These are phyloP conservation scores for Candolleomyces eurysporus DNA, from an alignment of 768 basidiomycete species.

Conservation along the genomic window DNA sequence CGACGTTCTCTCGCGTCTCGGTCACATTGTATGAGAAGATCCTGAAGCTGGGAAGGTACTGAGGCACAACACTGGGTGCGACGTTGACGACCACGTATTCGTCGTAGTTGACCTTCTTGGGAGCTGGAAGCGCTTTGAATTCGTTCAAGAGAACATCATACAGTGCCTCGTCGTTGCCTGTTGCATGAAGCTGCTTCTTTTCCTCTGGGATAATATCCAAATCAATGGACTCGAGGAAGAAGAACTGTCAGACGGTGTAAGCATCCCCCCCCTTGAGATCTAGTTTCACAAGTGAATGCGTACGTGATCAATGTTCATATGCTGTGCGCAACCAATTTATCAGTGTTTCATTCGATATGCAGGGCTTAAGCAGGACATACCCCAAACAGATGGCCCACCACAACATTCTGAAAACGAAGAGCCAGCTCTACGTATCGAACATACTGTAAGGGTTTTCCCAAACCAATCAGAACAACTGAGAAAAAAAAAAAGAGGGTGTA, in stretches of 20 bases:
- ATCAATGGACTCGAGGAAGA: conserved; percentile 53
- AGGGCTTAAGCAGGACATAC: conserved; percentile 34
- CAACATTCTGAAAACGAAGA: conserved; percentile 84
- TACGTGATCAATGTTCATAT: conserved; percentile 86
- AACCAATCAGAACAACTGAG: conserved; percentile 14
- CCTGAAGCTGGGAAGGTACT: conserved; percentile 79
- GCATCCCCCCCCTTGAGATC: conserved; percentile 8
- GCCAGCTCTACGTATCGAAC: conserved; percentile 70
- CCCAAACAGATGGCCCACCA: conserved; percentile 82
- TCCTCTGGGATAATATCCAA: conserved; percentile 40
- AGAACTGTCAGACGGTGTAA: conserved; percentile 40
- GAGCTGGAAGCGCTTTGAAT: conserved; percentile 58
- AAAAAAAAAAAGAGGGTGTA: conserved; percentile 3
- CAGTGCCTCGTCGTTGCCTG: conserved; percentile 23
- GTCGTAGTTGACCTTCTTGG: conserved; percentile 52
- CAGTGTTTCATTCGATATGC: conserved; percentile 6
- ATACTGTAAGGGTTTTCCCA: conserved; percentile 39
- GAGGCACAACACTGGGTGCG: conserved; percentile 81
- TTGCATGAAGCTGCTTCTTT: conserved; percentile 14
- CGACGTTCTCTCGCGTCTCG: conserved; percentile 19
- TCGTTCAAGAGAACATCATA: conserved; percentile 61
- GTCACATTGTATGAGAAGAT: conserved; percentile 82
- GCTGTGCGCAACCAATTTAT: conserved; percentile 34
- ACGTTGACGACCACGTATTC: conserved; percentile 79
- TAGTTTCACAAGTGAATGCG: conserved; percentile 15